Percentiles rank a stretch among this genome's conserved stretches.
Conservation (phyloP, 352 stramenopile genomes). For the Thraustochytrium sp. region DNA sequence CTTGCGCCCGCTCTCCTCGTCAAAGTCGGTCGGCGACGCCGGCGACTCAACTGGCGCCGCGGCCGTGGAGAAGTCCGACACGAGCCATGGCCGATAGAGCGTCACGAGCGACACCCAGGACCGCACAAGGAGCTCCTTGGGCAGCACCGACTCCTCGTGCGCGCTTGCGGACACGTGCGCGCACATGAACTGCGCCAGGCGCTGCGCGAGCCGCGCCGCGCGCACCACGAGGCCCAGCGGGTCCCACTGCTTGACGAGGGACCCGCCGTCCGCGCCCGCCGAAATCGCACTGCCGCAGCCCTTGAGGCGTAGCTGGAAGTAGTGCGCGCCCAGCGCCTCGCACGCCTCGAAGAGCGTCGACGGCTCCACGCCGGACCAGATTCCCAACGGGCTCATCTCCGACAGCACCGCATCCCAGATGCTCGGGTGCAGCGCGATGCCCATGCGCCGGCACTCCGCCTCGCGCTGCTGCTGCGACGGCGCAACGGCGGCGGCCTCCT, state of each 20-base stretch:
- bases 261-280: neutral
- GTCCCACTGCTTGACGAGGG: conserved; percentile 2
- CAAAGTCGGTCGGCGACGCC: too few relatives aligned
- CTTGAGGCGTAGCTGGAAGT: neutral
- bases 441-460: neutral
- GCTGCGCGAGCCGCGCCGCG: neutral
- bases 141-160: neutral
- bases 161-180: neutral
- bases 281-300: neutral
- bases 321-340: neutral
- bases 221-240: neutral
- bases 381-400: neutral
- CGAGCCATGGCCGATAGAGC: neutral
- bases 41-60: too few relatives aligned
- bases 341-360: neutral
- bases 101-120: neutral
- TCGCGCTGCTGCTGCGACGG: neutral
- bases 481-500: too few relatives aligned
- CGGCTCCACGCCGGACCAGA: neutral
- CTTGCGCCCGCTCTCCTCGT: neutral
- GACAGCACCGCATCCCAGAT: neutral
- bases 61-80: neutral
- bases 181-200: neutral
- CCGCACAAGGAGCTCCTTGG: neutral
- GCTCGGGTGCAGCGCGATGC: neutral